A percentile compares a stretch with the other conserved stretches of the same genome.
Conservation (phyloP, 139 green algal genomes). For the Coelastrella sp. region DNA sequence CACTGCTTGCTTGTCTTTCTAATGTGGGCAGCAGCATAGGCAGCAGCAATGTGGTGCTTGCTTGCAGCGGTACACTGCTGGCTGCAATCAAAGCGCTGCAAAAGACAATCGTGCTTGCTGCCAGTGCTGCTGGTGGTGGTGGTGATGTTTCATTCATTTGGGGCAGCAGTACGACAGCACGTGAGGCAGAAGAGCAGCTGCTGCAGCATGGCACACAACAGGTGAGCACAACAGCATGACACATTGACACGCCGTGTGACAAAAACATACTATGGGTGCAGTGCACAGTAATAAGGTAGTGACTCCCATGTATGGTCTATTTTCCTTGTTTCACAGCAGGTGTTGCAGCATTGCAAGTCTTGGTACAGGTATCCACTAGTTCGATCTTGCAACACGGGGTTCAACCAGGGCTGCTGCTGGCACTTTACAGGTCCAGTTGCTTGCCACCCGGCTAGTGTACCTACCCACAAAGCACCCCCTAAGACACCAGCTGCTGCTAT, state of each 20-base stretch:
- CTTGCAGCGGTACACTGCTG: not conserved
- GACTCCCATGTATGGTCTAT: not conserved
- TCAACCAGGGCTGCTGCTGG: not conserved
- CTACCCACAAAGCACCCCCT: not conserved
- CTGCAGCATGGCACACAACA: conserved; percentile 36
- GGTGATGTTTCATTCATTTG: not conserved
- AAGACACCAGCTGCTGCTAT: not conserved
- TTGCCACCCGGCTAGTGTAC: not conserved
- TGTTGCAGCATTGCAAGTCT: not conserved
- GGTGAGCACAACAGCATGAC: not conserved
- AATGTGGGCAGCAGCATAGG: not conserved
- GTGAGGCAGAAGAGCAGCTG: not conserved
- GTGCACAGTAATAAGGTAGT: not conserved
- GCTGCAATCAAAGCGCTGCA: not conserved
- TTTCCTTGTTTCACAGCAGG: not conserved
- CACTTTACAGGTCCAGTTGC: not conserved
- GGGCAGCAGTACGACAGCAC: not conserved
- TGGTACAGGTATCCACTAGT: not conserved
- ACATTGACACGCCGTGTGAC: not conserved
- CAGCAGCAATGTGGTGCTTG: not conserved
- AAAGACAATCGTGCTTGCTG: not conserved
- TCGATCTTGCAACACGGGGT: not conserved
- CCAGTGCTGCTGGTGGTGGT: not conserved
- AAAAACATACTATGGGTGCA: not conserved
- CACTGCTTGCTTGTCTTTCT: not conserved